phyloP scores from a whole-genome alignment of 2,329 filamentous ascomycete genomes.

The Aspergillaceae sp. region DNA sequence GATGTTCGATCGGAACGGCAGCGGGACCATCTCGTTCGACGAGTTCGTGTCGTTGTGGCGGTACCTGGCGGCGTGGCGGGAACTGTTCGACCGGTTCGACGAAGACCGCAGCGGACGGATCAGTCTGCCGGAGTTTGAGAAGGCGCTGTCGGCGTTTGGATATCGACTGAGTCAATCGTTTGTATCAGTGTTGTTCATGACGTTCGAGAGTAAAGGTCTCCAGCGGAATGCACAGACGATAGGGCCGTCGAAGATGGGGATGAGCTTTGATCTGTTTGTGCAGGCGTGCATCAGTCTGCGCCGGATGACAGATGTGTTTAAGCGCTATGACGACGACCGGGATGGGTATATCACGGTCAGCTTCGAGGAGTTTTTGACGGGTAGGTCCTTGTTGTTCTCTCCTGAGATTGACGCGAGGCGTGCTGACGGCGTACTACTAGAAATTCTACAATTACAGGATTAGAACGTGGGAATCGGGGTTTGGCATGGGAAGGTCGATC shows the following conservation, averaged over 20 bases:
- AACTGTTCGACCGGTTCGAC: slow-evolving; percentile 92
- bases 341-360: slow-evolving; percentile 84
- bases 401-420: neutral
- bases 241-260: slow-evolving; percentile 44
- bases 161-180: slow-evolving; percentile 82
- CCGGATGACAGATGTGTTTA: slow-evolving; percentile 98
- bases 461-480: slow-evolving; percentile 7
- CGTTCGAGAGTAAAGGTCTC: slow-evolving; percentile 61
- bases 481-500: neutral
- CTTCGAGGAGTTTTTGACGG: slow-evolving; percentile 72
- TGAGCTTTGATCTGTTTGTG: slow-evolving; percentile 94
- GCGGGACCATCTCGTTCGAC: slow-evolving; percentile 81
- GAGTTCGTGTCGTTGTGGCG: slow-evolving; percentile 97
- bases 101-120: slow-evolving; percentile 80
- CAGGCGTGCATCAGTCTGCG: slow-evolving; percentile 95
- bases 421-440: slow-evolving; percentile 7
- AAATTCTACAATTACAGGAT: slow-evolving; percentile 30
- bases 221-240: slow-evolving; percentile 29
- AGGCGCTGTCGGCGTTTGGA: slow-evolving; percentile 85
- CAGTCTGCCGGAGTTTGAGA: slow-evolving; percentile 74
- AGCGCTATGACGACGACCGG: slow-evolving; percentile 94
- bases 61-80: slow-evolving; percentile 88
- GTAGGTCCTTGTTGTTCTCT: slow-evolving; percentile 21
- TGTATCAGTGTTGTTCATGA: slow-evolving; percentile 73
- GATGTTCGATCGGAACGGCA: slow-evolving; percentile 94